Percentiles rank a stretch among this genome's conserved stretches.
phyloP scores from a whole-genome alignment of 441 rosid species.

The Cnidoscolus chayamansa region DNA sequence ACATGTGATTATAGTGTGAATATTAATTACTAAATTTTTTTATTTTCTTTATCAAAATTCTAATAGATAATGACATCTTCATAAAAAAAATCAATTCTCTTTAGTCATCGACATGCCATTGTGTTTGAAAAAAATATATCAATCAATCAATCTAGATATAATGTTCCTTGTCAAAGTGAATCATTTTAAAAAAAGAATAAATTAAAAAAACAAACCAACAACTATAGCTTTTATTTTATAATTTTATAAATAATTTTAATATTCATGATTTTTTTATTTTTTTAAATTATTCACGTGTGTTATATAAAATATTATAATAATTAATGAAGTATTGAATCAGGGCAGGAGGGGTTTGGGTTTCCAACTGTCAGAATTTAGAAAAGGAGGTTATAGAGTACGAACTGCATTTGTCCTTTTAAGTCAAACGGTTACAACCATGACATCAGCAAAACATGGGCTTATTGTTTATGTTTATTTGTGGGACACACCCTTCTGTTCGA shows the following conservation, averaged over 20 bases:
- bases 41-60: background rate
- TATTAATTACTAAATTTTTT: background rate
- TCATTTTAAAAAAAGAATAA: background rate
- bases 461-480: background rate
- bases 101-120: background rate
- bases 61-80: background rate
- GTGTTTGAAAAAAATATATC: background rate
- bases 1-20: too few species aligned
- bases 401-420: constrained; percentile 28
- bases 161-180: background rate
- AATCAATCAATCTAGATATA: too few species aligned
- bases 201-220: too few species aligned
- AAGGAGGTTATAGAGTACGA: background rate
- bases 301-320: too few species aligned
- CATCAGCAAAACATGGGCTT: constrained; percentile 47
- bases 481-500: too few species aligned
- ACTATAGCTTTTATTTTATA: too few species aligned
- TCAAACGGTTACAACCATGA: constrained; percentile 67
- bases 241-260: too few species aligned
- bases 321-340: too few species aligned
- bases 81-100: background rate
- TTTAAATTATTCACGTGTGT: too few species aligned
- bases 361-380: too few species aligned
- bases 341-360: too few species aligned
- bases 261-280: too few species aligned